Conservation (phyloP, 331 rosid genomes). For the Acacia pycnantha region DNA sequence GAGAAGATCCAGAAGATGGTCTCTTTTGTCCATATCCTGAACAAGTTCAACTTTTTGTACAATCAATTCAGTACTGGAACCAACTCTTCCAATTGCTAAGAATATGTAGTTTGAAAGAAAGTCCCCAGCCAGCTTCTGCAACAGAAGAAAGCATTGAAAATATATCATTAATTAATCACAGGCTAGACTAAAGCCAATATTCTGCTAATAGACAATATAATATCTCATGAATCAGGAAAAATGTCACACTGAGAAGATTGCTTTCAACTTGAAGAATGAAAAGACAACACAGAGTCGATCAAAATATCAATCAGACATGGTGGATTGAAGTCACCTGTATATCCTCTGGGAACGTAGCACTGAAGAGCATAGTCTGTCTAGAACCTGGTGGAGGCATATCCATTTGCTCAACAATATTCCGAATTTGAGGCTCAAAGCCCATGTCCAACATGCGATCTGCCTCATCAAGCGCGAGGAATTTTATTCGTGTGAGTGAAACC, state of each 20-base stretch:
- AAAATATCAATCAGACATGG: background rate
- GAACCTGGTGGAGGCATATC: slow-evolving; percentile 38
- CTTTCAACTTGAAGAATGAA: background rate
- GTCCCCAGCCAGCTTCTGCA: slow-evolving; percentile 47
- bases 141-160: background rate
- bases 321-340: slow-evolving; percentile 34
- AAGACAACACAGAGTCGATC: background rate
- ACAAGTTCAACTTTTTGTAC: slow-evolving; percentile 42
- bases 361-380: slow-evolving; percentile 50
- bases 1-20: slow-evolving; percentile 30
- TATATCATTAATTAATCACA: background rate
- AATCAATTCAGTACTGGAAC: slow-evolving; percentile 50
- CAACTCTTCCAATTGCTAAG: slow-evolving; percentile 53
- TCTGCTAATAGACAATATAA: background rate
- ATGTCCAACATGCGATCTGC: slow-evolving; percentile 54
- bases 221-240: background rate
- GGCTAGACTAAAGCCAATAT: background rate
- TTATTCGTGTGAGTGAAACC: slow-evolving; percentile 27
- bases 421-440: slow-evolving; percentile 50
- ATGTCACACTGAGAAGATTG: background rate
- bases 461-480: slow-evolving; percentile 42
- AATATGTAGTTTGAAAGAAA: slow-evolving; percentile 43
- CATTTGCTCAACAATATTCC: slow-evolving; percentile 43
- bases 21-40: slow-evolving; percentile 36
- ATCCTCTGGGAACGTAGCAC: slow-evolving; percentile 48